Base-by-base conservation (phyloP, 768 basidiomycete genomes). In the Candolleomyces aberdarensis region DNA sequence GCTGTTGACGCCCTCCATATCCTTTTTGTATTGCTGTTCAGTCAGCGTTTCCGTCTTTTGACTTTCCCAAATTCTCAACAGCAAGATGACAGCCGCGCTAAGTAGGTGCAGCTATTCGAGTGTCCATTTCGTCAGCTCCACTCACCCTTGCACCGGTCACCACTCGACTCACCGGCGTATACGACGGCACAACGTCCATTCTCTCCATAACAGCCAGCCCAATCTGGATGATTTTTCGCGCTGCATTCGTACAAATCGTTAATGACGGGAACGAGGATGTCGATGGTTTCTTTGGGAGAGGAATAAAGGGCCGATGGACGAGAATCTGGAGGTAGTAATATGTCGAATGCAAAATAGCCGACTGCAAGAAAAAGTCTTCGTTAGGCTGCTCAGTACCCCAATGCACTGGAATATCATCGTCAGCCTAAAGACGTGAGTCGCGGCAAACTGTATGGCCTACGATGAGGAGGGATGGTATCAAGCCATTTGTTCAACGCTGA, bases 221-320 rank as follows among this genome's bases (percentile, higher is more conserved):
- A 19, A 97, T 81, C 64, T 92, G 92, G 17, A 83, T 85, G 57
- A 86, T 89, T 1, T 90, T 89, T 19, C 94, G 79, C 0, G 94
- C 91, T 0, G 94, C 87, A 59, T 93, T 83, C 11, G 90, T 84
- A 70, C 88, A 92, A 58, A 89, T 91, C 0, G 88, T 85, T 22
- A 90, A 77, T 0, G 87, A 90, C 5, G 88, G 88, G 67, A 86
- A 85, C 1, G 80, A 75, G 6, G 83, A 61, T 1, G 72, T 67
- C 10, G 81, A 76, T 0, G 79, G 79, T 62, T 78, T 80, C 39
- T 76, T 72, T 0, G 83, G 80, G 0, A 83, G 79, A 0, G 86
- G 87, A 57, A 94, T 85, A 73, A 91, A 92, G 0, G 88, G 86
- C 13, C 88, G 82, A 69, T 91, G 88, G 50, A 88, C 76, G 53